A percentile compares a stretch with the other conserved stretches of the same genome.
Conservation (phyloP, 768 basidiomycete species). For the Trametes cingulata region DNA sequence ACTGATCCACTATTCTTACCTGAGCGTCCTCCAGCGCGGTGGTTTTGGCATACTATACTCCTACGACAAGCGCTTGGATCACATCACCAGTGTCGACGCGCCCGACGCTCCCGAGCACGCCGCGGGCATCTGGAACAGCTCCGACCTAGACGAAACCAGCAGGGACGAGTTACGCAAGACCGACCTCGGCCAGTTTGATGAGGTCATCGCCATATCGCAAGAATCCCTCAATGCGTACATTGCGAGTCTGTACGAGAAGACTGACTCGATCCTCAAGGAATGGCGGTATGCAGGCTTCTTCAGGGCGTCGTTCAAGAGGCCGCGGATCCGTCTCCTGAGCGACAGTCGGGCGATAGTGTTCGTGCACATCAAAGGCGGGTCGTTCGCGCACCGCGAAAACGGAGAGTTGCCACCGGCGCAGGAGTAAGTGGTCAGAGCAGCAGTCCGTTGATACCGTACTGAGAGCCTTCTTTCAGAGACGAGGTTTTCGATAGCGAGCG, state of each 20-base stretch:
- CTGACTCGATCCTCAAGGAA: neutral
- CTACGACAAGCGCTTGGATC: neutral
- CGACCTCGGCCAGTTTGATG: conserved; percentile 28
- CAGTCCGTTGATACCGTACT: neutral
- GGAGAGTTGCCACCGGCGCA: neutral
- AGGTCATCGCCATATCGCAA: conserved; percentile 29
- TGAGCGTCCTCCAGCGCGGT: too few relatives aligned
- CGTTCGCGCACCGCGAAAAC: conserved; percentile 14
- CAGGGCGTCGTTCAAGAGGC: conserved; percentile 25
- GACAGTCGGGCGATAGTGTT: conserved; percentile 26
- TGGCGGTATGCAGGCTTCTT: conserved; percentile 25
- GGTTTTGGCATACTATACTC: too few relatives aligned
- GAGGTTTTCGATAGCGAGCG: neutral
- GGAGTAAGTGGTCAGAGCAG: neutral
- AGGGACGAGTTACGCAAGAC: neutral
- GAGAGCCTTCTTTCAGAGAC: neutral
- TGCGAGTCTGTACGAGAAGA: conserved; percentile 11
- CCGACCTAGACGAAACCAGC: conserved; percentile 3
- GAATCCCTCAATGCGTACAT: conserved; percentile 27
- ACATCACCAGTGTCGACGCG: conserved; percentile 9
- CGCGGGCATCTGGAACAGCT: conserved; percentile 9
- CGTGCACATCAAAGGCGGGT: conserved; percentile 20
- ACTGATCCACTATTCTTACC: too few relatives aligned
- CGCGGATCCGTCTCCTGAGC: conserved; percentile 24
- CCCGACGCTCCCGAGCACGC: conserved; percentile 2